Percentiles rank a stretch among this genome's conserved stretches.
Evolutionary conservation across 1,284 basidiomycete species (phyloP).

Genomic region (Fistulinella cinereoalba): DNA sequence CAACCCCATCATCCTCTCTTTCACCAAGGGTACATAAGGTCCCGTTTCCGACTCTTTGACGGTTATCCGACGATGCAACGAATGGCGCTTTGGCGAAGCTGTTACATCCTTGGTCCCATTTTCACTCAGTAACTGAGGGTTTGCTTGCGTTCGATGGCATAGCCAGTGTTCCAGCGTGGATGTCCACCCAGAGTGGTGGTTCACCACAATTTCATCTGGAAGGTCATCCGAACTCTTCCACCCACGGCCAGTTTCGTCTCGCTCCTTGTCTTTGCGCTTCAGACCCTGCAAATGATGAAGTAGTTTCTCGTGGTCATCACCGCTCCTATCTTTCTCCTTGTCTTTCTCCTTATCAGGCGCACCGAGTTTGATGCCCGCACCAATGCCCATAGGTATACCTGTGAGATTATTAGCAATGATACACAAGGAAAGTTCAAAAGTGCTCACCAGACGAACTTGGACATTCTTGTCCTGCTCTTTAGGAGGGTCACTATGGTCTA

Average conservation of each 20-base stretch:
- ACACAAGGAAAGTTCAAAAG: not conserved
- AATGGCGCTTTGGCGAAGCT: slow-evolving; percentile 26
- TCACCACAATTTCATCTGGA: slow-evolving; percentile 34
- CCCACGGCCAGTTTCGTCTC: slow-evolving; percentile 32
- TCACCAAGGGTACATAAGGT: slow-evolving; percentile 77
- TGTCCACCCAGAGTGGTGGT: slow-evolving; percentile 58
- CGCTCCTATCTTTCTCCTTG: slow-evolving; percentile 42
- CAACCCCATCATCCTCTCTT: slow-evolving; percentile 87
- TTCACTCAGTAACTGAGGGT: slow-evolving; percentile 15
- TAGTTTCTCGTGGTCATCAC: slow-evolving; percentile 37
- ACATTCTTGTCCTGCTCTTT: slow-evolving; percentile 80
- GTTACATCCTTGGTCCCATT: slow-evolving; percentile 18
- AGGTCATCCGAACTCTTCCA: slow-evolving; percentile 37
- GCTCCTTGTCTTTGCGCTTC: slow-evolving; percentile 37
- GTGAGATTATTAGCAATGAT: slow-evolving; percentile 5
- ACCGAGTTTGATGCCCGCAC: slow-evolving; percentile 67
- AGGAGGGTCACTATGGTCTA: slow-evolving; percentile 14
- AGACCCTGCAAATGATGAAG: slow-evolving; percentile 23
- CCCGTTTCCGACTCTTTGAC: slow-evolving; percentile 49
- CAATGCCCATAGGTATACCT: slow-evolving; percentile 75
- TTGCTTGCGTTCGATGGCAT: slow-evolving; percentile 46
- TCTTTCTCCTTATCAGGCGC: slow-evolving; percentile 47
- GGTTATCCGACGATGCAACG: slow-evolving; percentile 35
- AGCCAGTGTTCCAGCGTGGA: slow-evolving; percentile 72
- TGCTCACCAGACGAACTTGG: slow-evolving; percentile 62